Evolutionary conservation across 441 rosid species (phyloP).

Genomic region (Corymbia calophylla): DNA sequence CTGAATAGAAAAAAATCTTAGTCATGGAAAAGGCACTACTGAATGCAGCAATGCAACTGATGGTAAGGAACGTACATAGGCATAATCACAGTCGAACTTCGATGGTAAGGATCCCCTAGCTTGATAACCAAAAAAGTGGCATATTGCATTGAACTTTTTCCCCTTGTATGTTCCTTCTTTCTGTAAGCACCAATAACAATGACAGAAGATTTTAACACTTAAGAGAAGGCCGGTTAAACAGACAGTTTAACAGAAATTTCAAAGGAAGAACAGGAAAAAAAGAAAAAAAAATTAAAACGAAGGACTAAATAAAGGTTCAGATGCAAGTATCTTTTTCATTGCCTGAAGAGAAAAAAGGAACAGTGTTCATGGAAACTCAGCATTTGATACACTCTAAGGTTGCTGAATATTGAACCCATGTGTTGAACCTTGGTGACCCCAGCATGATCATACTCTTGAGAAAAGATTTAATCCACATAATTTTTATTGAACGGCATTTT

Average conservation of each 20-base stretch:
- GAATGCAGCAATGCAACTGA: background rate
- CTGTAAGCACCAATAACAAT: constrained; percentile 31
- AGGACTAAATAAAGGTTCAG: background rate
- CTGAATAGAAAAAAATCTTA: constrained; percentile 23
- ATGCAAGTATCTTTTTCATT: background rate
- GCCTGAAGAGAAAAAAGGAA: background rate
- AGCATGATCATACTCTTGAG: background rate
- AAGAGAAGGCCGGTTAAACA: background rate
- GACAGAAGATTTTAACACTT: background rate
- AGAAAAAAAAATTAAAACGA: background rate
- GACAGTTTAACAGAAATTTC: background rate
- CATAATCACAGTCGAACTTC: constrained; percentile 94
- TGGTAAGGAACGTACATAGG: constrained; percentile 60
- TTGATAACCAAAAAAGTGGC: constrained; percentile 98
- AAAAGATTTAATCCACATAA: background rate
- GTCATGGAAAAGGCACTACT: background rate
- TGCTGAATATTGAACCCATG: background rate
- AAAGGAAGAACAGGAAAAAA: background rate
- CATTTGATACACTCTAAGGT: background rate
- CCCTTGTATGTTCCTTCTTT: constrained; percentile 96
- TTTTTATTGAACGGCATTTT: background rate
- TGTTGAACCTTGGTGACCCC: background rate
- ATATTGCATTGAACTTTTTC: constrained; percentile 91
- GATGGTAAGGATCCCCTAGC: constrained; percentile 99
- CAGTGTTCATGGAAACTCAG: background rate